Percentiles rank a stretch among this genome's conserved stretches.
phyloP scores from a whole-genome alignment of 495 filamentous ascomycete species.

The Aspergillus cavernicola region DNA sequence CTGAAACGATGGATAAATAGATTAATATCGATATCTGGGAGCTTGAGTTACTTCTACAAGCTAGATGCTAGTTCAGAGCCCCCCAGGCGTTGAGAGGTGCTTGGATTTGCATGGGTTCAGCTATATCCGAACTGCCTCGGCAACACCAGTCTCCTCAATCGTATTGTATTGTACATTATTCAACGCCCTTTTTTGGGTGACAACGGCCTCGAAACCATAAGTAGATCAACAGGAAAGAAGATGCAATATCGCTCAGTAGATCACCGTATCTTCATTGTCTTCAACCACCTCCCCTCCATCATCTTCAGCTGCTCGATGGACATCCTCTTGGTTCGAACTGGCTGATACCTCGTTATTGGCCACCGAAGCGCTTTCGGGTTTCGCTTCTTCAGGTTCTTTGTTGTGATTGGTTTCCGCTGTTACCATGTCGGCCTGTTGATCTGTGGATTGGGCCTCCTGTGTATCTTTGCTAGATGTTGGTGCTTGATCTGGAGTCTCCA shows the following conservation, averaged over 20 bases:
- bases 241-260: slow-evolving; percentile 54
- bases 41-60: background rate
- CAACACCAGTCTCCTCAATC: slow-evolving; percentile 8
- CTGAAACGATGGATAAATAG: background rate
- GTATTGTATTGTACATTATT: background rate
- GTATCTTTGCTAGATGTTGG: slow-evolving; percentile 16
- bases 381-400: slow-evolving; percentile 18
- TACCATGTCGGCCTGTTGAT: slow-evolving; percentile 24
- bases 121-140: slow-evolving; percentile 10
- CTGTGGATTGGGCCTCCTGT: slow-evolving; percentile 18
- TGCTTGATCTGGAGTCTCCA: slow-evolving; percentile 16
- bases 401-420: slow-evolving; percentile 25
- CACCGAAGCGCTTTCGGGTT: slow-evolving; percentile 15
- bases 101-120: background rate
- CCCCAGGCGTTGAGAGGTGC: no score
- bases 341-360: slow-evolving; percentile 16
- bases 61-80: background rate
- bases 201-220: no score
- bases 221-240: background rate
- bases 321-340: slow-evolving; percentile 21
- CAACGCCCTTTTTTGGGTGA: background rate
- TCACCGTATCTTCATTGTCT: slow-evolving; percentile 79
- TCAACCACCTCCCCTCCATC: slow-evolving; percentile 70
- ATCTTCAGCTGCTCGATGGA: slow-evolving; percentile 49
- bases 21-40: no score